These are phyloP conservation scores for Acacia pycnantha DNA, from an alignment of 331 rosid species.

Conservation along the genomic window DNA sequence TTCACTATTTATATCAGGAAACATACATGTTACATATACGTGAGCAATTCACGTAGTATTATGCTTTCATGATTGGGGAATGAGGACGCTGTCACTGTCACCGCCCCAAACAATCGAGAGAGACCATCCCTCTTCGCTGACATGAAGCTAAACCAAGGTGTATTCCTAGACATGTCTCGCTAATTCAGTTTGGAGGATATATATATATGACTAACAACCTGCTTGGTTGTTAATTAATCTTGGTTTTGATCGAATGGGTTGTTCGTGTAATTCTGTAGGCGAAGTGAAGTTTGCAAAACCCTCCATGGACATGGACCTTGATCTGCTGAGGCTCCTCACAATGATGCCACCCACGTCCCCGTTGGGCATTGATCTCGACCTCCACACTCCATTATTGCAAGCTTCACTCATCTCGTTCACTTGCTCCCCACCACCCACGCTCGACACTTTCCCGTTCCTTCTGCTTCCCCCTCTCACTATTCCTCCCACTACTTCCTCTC, in stretches of 20 bases:
- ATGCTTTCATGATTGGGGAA: background rate
- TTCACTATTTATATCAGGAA: background rate
- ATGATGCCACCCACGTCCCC: background rate
- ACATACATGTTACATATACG: background rate
- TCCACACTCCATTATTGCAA: background rate
- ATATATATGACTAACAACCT: background rate
- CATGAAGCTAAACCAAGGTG: background rate
- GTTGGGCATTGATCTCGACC: slow-evolving; percentile 51
- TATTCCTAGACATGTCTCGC: no score
- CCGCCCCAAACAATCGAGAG: background rate
- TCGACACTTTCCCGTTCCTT: slow-evolving; percentile 64
- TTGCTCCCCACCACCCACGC: slow-evolving; percentile 46
- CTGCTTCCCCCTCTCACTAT: slow-evolving; percentile 41
- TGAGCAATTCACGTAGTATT: background rate
- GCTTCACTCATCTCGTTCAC: slow-evolving; percentile 22
- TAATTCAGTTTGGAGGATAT: background rate
- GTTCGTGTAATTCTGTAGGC: background rate
- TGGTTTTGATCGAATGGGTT: background rate
- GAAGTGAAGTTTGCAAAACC: background rate
- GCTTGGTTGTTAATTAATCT: background rate
- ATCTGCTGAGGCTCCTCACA: slow-evolving; percentile 43
- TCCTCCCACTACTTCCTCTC: slow-evolving; percentile 41
- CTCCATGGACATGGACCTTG: slow-evolving; percentile 69
- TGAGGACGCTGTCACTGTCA: background rate
- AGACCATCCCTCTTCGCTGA: background rate